Evolutionary conservation across 1,284 basidiomycete genomes (phyloP), one percentile per base, ranked within the genome.

Genomic region (Phlebopus sp.): DNA sequence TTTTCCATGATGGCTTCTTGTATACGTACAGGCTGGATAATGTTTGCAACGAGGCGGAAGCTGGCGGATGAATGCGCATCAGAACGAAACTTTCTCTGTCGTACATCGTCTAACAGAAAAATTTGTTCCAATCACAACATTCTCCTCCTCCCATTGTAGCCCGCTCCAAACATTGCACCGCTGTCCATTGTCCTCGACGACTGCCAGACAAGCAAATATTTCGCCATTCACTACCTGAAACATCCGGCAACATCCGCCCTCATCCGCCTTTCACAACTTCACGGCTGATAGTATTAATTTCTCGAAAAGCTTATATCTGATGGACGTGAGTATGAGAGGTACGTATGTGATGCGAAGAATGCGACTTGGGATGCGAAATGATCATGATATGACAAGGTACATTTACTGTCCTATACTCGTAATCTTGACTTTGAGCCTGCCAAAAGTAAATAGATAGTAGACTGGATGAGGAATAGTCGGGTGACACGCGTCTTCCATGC

Each of bases 1-100:
- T 29, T 13, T 23, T 50, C 57, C 49, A 54, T 55, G 27, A 14
- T 10, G 18, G 34, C 43, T 42, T 36, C 36, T 56, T 53, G 56
- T 58, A 52, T 62, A 62, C 62, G 47, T 54, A 63, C 62, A 49
- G n/a, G 44, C n/a, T n/a, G n/a, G 56, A 52, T 63, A 51, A 51
- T 52, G 42, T 11, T 5, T 21, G 15, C 45, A 47, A 49, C 48
- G 49, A 52, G 49, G 50, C 49, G 41, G 34, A 41, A 25, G 38
- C 3, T 4, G 3, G 3, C 21, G 6, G 6, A 6, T 23, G 3
- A 45, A 37, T 40, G 40, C 31, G 30, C 25, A 40, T 40, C 37
- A 40, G 23, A 65, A 53, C 59, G 54, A 46, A 55, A 13, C 19
- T 17, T 9, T 27, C 21, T 18, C 37, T 35, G 42, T 35, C 42